Percentiles rank a stretch among this genome's conserved stretches.
phyloP scores from a whole-genome alignment of 805 yeast species.

The Phaffomyces antillensis region DNA sequence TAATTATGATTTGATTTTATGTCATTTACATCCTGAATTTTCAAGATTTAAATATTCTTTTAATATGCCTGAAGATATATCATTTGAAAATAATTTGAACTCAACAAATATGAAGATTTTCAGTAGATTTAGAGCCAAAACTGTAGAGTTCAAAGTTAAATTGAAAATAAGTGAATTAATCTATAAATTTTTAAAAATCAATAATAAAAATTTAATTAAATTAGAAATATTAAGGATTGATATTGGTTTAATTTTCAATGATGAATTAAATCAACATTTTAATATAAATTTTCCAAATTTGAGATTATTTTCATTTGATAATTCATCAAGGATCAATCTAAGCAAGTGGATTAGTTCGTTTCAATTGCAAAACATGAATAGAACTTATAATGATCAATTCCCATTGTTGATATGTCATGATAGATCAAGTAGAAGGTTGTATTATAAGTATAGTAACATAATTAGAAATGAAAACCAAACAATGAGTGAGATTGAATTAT shows the following conservation, averaged over 20 bases:
- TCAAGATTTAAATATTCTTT: background rate
- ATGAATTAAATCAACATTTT: background rate
- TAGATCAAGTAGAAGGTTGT: conserved; percentile 10
- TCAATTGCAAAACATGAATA: conserved; percentile 7
- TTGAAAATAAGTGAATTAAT: conserved; percentile 1
- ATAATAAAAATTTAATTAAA: conserved; percentile 3
- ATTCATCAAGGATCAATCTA: conserved; percentile 14
- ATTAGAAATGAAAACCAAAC: background rate
- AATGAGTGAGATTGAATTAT: conserved; percentile 4
- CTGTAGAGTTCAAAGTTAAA: background rate
- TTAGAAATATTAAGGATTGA: conserved; percentile 19
- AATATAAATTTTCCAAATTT: conserved; percentile 14
- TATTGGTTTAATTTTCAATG: conserved; percentile 13
- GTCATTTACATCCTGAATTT: conserved; percentile 11
- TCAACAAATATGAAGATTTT: background rate
- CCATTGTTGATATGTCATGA: conserved; percentile 17
- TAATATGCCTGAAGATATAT: conserved; percentile 3
- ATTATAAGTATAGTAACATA: conserved; percentile 3
- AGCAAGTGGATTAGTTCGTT: conserved; percentile 16
- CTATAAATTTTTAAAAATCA: conserved; percentile 3
- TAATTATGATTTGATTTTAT: background rate
- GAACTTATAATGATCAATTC: conserved; percentile 8
- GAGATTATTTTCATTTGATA: conserved; percentile 22
- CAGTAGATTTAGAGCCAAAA: background rate
- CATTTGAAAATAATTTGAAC: background rate